Evolutionary conservation across 192 early-diverging fungal genomes (phyloP).

Genomic region (Umbelopsis vinacea): DNA sequence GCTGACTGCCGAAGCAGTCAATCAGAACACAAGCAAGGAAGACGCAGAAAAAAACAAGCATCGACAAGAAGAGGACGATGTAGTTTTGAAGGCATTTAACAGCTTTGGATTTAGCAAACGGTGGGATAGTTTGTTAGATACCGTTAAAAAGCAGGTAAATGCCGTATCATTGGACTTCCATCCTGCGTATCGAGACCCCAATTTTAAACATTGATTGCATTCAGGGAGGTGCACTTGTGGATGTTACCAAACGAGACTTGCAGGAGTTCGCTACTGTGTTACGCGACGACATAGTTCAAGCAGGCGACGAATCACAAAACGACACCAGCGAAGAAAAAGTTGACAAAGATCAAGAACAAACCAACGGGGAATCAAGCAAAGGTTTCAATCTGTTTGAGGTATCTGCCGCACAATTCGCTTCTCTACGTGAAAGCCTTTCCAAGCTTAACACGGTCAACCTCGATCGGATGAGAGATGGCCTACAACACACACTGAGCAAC

Average conservation of each 20-base stretch:
- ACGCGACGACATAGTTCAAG: conserved; percentile 44
- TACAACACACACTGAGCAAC: conserved; percentile 24
- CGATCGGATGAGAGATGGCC: conserved; percentile 22
- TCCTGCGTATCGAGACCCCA: not conserved
- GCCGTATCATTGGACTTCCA: not conserved
- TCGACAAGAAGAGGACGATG: conserved; percentile 29
- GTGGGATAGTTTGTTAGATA: conserved; percentile 30
- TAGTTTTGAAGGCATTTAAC: conserved; percentile 38
- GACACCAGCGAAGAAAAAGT: conserved; percentile 38
- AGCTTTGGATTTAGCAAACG: conserved; percentile 32
- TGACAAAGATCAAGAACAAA: conserved; percentile 32
- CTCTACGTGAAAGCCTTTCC: conserved; percentile 30
- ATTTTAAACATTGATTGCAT: not conserved
- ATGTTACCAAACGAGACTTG: conserved; percentile 55
- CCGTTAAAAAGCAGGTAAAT: conserved; percentile 44
- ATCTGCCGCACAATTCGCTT: conserved; percentile 16
- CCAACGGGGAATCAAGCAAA: conserved; percentile 27
- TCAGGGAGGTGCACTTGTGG: conserved; percentile 48
- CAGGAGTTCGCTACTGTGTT: conserved; percentile 53
- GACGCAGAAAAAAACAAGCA: not conserved
- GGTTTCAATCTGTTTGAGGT: conserved; percentile 1
- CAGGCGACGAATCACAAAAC: conserved; percentile 15
- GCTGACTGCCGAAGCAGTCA: conserved; percentile 35
- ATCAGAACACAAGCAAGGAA: conserved; percentile 20
- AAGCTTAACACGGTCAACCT: conserved; percentile 30